phyloP scores from a whole-genome alignment of 2,329 filamentous ascomycete species.

The Aspergillus terreus region DNA sequence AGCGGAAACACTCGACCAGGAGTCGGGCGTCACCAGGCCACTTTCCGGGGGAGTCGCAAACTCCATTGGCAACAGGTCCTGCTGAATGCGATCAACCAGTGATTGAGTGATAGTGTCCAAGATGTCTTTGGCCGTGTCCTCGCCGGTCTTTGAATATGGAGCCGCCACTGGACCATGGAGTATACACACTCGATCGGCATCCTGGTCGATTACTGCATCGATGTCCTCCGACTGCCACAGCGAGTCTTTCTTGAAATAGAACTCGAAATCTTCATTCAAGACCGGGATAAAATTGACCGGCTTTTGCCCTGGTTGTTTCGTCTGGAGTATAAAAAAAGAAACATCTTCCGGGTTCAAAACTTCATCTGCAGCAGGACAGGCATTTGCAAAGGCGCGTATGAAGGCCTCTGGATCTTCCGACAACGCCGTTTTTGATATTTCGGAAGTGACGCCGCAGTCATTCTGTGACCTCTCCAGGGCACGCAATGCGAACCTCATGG shows the following conservation, averaged over 20 bases:
- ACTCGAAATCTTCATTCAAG: constrained; percentile 91
- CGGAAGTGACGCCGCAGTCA: constrained; percentile 67
- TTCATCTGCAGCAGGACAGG: constrained; percentile 75
- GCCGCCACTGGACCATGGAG: constrained; percentile 88
- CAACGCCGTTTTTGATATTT: constrained; percentile 38
- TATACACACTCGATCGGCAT: constrained; percentile 90
- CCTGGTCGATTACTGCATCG: constrained; percentile 86
- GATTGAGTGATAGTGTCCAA: constrained; percentile 79
- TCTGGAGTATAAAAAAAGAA: constrained; percentile 87
- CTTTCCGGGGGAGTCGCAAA: constrained; percentile 37
- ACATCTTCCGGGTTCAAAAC: constrained; percentile 96
- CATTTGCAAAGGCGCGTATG: constrained; percentile 1
- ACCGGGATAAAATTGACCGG: constrained; percentile 89
- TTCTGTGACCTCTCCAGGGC: constrained; percentile 68
- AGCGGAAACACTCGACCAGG: constrained; percentile 62
- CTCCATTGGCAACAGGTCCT: constrained; percentile 64
- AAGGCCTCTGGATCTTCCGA: constrained; percentile 7
- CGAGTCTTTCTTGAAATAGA: constrained; percentile 99
- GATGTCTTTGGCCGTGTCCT: constrained; percentile 91
- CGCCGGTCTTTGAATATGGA: constrained; percentile 77
- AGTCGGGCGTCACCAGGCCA: constrained; percentile 49
- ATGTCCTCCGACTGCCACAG: constrained; percentile 97
- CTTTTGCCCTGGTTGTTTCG: constrained; percentile 84
- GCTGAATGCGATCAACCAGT: constrained; percentile 75
- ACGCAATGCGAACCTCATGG: constrained; percentile 87